Conservation (phyloP, 1,284 basidiomycete genomes). For the Leccinum fallax region DNA sequence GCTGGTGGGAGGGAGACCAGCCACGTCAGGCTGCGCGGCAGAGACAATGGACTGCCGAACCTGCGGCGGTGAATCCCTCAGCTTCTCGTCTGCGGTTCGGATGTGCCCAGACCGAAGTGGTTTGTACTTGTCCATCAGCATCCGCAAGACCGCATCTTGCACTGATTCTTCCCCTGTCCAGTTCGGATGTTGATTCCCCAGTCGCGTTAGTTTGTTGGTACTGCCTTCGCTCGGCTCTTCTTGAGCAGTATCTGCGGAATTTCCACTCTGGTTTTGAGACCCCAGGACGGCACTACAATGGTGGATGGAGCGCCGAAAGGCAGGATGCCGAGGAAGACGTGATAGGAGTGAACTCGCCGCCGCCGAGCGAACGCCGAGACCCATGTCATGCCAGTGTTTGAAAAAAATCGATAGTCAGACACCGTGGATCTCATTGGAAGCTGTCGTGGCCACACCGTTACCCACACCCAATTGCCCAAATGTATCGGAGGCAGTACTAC, state of each 20-base stretch:
- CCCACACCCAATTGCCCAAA: neutral
- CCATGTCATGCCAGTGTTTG: constrained; percentile 3
- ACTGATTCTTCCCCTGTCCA: constrained; percentile 80
- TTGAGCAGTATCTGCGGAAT: constrained; percentile 66
- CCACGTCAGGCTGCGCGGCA: neutral
- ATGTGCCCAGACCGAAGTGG: constrained; percentile 68
- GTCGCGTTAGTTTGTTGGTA: constrained; percentile 23
- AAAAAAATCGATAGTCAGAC: neutral
- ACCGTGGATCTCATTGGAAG: neutral
- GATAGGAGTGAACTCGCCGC: neutral
- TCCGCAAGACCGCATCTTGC: constrained; percentile 75
- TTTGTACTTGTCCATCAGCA: constrained; percentile 87
- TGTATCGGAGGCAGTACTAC: neutral
- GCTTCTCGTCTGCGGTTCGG: constrained; percentile 72
- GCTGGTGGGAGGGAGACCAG: constrained; percentile 4
- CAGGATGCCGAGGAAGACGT: neutral
- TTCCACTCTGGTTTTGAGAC: constrained; percentile 4
- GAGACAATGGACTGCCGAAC: constrained; percentile 17
- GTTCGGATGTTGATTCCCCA: constrained; percentile 53
- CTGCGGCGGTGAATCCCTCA: constrained; percentile 52
- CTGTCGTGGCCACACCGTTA: neutral
- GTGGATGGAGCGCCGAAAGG: constrained; percentile 5
- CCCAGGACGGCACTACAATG: neutral
- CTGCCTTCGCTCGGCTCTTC: neutral
- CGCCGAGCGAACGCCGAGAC: neutral